phyloP scores from a whole-genome alignment of 148 eudicot species.

The Euryodendron excelsum region DNA sequence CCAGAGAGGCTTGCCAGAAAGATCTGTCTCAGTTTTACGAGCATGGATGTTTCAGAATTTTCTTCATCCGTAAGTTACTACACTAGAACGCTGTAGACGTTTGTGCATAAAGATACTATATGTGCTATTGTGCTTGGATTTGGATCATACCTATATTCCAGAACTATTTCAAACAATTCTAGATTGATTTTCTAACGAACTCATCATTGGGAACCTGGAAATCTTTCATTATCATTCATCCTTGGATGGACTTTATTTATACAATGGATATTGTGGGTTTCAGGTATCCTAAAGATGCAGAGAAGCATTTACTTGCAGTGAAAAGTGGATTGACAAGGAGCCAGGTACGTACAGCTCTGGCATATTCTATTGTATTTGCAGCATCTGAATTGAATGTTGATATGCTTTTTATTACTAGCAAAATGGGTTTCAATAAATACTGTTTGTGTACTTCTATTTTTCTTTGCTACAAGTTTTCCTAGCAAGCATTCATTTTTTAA shows the following conservation, averaged over 20 bases:
- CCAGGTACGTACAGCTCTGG: slow-evolving; percentile 49
- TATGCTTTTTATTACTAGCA: not conserved
- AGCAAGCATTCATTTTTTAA: not conserved
- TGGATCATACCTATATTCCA: too few relatives aligned
- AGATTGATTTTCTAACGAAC: not conserved
- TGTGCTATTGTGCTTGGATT: not conserved
- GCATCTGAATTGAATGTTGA: not conserved
- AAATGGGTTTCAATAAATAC: not conserved
- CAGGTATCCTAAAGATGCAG: slow-evolving; percentile 95
- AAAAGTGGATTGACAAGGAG: slow-evolving; percentile 89
- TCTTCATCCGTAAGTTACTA: slow-evolving; percentile 77
- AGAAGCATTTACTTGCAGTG: slow-evolving; percentile 86
- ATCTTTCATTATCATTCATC: not conserved
- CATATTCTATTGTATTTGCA: not conserved
- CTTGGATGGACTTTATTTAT: not conserved
- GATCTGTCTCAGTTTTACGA: slow-evolving; percentile 85
- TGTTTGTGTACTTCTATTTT: not conserved
- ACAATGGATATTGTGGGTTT: slow-evolving; percentile 12
- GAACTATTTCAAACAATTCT: not conserved
- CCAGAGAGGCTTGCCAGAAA: slow-evolving; percentile 93
- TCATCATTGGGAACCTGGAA: not conserved
- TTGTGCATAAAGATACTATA: not conserved
- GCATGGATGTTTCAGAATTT: slow-evolving; percentile 99
- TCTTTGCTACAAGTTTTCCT: not conserved
- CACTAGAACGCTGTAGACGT: not conserved